Evolutionary conservation across 495 filamentous ascomycete species (phyloP).

Genomic region (Penicillium parvum): DNA sequence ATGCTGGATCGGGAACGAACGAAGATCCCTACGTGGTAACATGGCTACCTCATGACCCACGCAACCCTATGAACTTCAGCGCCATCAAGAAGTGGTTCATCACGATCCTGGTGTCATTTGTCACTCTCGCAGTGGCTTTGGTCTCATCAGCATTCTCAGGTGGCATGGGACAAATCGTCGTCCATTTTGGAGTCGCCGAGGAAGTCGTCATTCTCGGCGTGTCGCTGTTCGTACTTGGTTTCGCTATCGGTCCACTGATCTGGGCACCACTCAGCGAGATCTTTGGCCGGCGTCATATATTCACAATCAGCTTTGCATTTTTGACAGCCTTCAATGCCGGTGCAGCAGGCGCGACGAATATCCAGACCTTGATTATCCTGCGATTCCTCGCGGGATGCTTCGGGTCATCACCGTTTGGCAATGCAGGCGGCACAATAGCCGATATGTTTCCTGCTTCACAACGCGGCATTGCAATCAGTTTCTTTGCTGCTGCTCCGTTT

Average conservation of each 20-base stretch:
- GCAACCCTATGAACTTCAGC: constrained; percentile 60
- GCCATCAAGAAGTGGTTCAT: constrained; percentile 58
- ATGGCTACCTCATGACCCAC: constrained; percentile 60
- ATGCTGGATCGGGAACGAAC: constrained; percentile 59
- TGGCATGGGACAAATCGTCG: constrained; percentile 52
- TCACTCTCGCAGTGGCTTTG: constrained; percentile 64
- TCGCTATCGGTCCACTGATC: constrained; percentile 46
- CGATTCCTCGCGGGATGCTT: constrained; percentile 71
- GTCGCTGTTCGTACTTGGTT: constrained; percentile 51
- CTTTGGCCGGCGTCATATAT: constrained; percentile 66
- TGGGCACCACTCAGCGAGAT: constrained; percentile 56
- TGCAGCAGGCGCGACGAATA: constrained; percentile 55
- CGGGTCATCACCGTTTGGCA: constrained; percentile 65
- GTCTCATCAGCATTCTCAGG: constrained; percentile 70
- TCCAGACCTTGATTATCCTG: constrained; percentile 58
- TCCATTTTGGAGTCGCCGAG: constrained; percentile 39
- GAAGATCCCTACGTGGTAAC: constrained; percentile 65
- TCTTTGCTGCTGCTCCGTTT: constrained; percentile 61
- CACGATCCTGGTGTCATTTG: constrained; percentile 56
- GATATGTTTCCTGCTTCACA: constrained; percentile 60
- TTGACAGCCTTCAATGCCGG: constrained; percentile 64
- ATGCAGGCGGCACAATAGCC: constrained; percentile 65
- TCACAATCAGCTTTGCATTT: constrained; percentile 55
- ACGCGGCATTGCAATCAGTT: constrained; percentile 55
- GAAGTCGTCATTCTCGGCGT: constrained; percentile 51